These are phyloP conservation scores for Petunia hybrid DNA, from an alignment of 305 asterid species.

Conservation along the genomic window DNA sequence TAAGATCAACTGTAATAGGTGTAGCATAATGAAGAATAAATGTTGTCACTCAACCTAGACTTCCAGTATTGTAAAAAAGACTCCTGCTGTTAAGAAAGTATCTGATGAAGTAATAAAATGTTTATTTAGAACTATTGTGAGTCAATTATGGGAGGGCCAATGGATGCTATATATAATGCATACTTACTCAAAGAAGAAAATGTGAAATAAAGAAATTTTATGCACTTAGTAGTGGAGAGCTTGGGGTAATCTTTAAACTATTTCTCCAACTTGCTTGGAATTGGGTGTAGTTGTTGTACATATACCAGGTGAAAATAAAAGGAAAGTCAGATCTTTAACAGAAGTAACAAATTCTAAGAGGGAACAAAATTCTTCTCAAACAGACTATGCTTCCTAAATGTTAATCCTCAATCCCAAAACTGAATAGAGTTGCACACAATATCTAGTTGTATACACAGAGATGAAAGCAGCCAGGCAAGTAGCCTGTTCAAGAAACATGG, in stretches of 20 bases:
- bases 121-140: background rate
- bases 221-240: background rate
- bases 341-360: background rate
- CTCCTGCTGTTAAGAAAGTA: background rate
- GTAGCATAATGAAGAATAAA: background rate
- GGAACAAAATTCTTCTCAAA: background rate
- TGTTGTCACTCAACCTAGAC: background rate
- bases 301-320: background rate
- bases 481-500: conserved; percentile 33
- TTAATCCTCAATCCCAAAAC: background rate
- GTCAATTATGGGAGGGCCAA: background rate
- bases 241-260: background rate
- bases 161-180: background rate
- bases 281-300: background rate
- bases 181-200: background rate
- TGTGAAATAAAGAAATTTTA: background rate
- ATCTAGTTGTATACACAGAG: background rate
- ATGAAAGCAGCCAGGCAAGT: conserved; percentile 25
- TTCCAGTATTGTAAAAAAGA: conserved; percentile 16
- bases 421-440: background rate
- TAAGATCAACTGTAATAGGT: background rate
- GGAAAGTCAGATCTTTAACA: background rate
- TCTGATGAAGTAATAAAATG: background rate
- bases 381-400: background rate
- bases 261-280: too few relatives aligned